phyloP scores from a whole-genome alignment of 768 basidiomycete genomes.

The Lactifluus pinguis region DNA sequence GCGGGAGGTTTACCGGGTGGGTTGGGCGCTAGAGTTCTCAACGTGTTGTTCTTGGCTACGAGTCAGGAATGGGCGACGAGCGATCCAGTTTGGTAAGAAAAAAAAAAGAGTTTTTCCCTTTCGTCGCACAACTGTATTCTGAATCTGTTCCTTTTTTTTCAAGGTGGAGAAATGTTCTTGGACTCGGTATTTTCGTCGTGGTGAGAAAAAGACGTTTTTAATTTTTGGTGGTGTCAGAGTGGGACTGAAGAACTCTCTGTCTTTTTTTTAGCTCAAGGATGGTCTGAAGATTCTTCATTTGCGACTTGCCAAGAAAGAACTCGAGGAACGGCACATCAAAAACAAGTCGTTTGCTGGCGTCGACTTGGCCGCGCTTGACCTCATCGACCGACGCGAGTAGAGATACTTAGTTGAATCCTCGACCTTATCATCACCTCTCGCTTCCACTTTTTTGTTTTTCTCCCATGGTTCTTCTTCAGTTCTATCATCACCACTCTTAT shows the following conservation, averaged over 20 bases:
- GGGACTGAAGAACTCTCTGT: not conserved
- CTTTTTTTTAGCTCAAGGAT: conserved; percentile 46
- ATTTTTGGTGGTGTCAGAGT: not conserved
- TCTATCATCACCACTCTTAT: not conserved
- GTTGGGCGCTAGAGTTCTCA: conserved; percentile 21
- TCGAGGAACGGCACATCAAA: conserved; percentile 59
- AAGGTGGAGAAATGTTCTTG: conserved; percentile 64
- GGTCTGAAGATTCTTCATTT: conserved; percentile 58
- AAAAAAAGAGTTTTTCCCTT: too few species aligned
- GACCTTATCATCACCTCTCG: not conserved
- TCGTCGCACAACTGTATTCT: too few species aligned
- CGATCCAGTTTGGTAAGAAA: conserved; percentile 79
- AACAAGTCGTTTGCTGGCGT: conserved; percentile 65
- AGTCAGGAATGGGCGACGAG: conserved; percentile 53
- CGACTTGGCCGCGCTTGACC: conserved; percentile 56
- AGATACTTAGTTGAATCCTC: too few species aligned
- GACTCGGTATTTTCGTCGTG: conserved; percentile 57
- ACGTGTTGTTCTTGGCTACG: conserved; percentile 37
- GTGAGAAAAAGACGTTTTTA: conserved; percentile 27
- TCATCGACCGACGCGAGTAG: conserved; percentile 30
- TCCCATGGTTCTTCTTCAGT: too few species aligned
- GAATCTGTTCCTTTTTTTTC: too few species aligned
- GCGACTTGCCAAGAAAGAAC: conserved; percentile 61
- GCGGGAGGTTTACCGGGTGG: not conserved
- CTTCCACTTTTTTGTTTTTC: not conserved